These are phyloP conservation scores for Colletotrichum sp. DNA, from an alignment of 2,329 filamentous ascomycete species.

Conservation along the genomic window DNA sequence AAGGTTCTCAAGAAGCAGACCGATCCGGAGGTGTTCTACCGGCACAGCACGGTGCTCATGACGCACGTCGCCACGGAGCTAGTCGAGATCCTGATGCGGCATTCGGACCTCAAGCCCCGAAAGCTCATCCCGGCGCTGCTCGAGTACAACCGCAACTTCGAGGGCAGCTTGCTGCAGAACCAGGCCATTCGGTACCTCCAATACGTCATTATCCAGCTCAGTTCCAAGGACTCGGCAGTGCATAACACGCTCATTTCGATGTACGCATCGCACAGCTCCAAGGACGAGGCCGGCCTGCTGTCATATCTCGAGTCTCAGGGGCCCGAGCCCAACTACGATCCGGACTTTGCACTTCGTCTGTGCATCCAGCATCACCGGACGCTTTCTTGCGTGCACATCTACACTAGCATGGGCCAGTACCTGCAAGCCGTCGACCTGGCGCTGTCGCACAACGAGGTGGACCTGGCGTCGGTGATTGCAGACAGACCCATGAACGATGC, in stretches of 20 bases:
- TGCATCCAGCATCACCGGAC: constrained; percentile 96
- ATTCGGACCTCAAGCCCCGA: constrained; percentile 81
- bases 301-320: constrained; percentile 91
- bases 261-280: constrained; percentile 84
- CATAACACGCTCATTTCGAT: constrained; percentile 98
- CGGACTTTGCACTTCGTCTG: constrained; percentile 92
- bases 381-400: constrained; percentile 95
- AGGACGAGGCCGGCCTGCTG: constrained; percentile 84
- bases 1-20: constrained; percentile 92
- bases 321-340: constrained; percentile 86
- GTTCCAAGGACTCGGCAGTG: constrained; percentile 82
- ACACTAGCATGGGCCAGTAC: constrained; percentile 95
- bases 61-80: constrained; percentile 82
- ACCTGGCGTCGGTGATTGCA: constrained; percentile 87
- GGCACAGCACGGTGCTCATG: constrained; percentile 97
- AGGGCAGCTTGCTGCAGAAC: constrained; percentile 74
- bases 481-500: constrained; percentile 83
- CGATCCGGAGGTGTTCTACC: constrained; percentile 91
- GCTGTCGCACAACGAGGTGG: constrained; percentile 85
- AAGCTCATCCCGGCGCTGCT: constrained; percentile 92
- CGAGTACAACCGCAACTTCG: constrained; percentile 85
- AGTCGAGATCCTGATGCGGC: constrained; percentile 95
- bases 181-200: constrained; percentile 94
- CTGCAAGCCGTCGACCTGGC: constrained; percentile 92
- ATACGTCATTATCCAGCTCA: constrained; percentile 87